These are phyloP conservation scores for Colletotrichum tabaci DNA, from an alignment of 2,329 filamentous ascomycete species.

Conservation along the genomic window DNA sequence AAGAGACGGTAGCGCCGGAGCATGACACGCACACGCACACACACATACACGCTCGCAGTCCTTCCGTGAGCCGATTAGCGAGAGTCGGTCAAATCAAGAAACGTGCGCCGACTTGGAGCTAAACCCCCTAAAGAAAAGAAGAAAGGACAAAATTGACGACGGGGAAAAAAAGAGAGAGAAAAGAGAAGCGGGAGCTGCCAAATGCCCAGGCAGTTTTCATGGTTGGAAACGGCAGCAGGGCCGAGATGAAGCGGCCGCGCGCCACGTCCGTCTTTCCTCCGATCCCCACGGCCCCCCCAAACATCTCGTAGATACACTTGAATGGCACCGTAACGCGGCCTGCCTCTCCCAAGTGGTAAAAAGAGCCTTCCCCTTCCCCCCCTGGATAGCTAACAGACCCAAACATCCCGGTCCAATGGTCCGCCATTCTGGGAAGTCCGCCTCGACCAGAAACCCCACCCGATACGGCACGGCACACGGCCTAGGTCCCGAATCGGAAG, in stretches of 20 bases:
- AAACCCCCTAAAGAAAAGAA: background rate
- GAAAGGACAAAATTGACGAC: background rate
- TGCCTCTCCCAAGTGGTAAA: constrained; percentile 21
- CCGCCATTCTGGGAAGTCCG: constrained; percentile 29
- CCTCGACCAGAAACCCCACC: constrained; percentile 26
- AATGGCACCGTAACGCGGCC: constrained; percentile 21
- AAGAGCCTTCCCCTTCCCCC: no score
- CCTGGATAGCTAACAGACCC: constrained; percentile 5
- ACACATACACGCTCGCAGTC: no score
- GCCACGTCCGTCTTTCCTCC: constrained; percentile 1
- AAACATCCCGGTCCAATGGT: constrained; percentile 24
- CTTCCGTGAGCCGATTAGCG: constrained; percentile 38
- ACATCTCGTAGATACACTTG: constrained; percentile 6
- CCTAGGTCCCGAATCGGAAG: constrained; percentile 22
- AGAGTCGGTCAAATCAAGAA: constrained; percentile 3
- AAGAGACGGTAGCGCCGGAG: no score
- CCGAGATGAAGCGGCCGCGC: constrained; percentile 29
- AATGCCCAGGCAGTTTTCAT: constrained; percentile 10
- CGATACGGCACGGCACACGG: constrained; percentile 19
- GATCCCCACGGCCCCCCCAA: constrained; percentile 10
- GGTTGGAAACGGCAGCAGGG: constrained; percentile 23
- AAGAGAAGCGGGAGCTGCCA: constrained; percentile 1
- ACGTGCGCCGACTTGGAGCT: background rate
- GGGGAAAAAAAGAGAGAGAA: background rate
- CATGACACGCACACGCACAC: no score